Evolutionary conservation across 2,329 filamentous ascomycete genomes (phyloP), one percentile per base, ranked within the genome.

Genomic region (Cytospora paraplurivora): DNA sequence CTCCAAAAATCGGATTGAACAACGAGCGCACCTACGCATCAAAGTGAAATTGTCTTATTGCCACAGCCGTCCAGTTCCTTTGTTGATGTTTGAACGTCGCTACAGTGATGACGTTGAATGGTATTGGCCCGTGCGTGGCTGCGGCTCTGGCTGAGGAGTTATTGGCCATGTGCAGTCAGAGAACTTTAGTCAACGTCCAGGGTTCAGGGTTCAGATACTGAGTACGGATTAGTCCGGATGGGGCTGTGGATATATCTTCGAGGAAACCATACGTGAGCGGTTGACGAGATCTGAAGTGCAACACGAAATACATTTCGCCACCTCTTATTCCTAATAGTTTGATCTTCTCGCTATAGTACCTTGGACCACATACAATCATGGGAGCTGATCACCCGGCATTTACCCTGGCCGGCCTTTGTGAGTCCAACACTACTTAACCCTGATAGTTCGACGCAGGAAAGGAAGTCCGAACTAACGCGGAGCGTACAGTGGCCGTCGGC

Each of bases 371-470:
- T 27, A 44, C 15, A 56, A 49, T n/a, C 33, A 66, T 66, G 65
- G 62, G 65, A 59, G 76, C 76, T 19, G 74, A 78, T 41, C 76
- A 78, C 63, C 76, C 76, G 47, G 76, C 76, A 0, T 78, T 78
- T 57, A 78, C 76, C 32, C 72, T 78, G 7, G 75, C 76, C 0
- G 75, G 69, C 50, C 73, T 78, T 3, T 59, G 76, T 78, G 70
- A 72, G 76, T 70, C 2, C 7, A 4, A 21, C 12, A 6, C 1
- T 38, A 11, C 34, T 27, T 56, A n/a, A 1, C 7, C 19, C 19
- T n/a, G 7, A 21, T 19, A 19, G 44, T n/a, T 17, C 4, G 27
- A 27, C 27, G 27, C 27, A 27, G n/a, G 21, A 6, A 17, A n/a
- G 19, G 3, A 10, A 8, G 11, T 21, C 17, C 17, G n/a, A 47